Conservation (phyloP, 2,329 filamentous ascomycete genomes). For the Fusarium veterinarium region DNA sequence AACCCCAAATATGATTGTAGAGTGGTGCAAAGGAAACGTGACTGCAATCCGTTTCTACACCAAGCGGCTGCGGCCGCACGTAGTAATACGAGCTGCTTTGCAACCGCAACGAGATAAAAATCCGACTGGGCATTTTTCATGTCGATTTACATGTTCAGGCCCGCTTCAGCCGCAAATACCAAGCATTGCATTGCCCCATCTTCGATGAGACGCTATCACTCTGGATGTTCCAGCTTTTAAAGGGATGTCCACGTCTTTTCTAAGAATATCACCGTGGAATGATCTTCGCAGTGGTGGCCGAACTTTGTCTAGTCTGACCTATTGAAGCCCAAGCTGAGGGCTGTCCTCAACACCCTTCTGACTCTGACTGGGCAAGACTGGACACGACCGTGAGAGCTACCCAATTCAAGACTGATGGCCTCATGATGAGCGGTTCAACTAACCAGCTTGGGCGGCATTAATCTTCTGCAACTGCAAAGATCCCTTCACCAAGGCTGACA, state of each 20-base stretch:
- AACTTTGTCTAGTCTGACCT: constrained; percentile 30
- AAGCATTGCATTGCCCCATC: not conserved
- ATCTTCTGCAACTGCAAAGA: constrained; percentile 24
- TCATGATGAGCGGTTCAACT: not conserved
- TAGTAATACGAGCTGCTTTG: too few species aligned
- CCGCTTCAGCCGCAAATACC: not conserved
- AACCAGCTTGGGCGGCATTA: constrained; percentile 28
- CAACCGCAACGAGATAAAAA: not conserved
- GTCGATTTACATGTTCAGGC: not conserved
- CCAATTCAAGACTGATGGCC: constrained; percentile 15
- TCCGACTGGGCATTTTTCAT: not conserved
- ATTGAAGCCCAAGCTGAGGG: constrained; percentile 22
- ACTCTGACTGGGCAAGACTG: constrained; percentile 5
- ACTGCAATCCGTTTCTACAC: too few species aligned
- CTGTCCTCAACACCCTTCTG: not conserved
- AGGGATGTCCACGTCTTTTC: constrained; percentile 2
- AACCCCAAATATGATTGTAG: too few species aligned
- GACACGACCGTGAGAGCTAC: constrained; percentile 3
- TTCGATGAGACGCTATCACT: not conserved
- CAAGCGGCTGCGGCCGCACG: too few species aligned
- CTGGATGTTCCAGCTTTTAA: not conserved
- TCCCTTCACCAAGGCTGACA: constrained; percentile 31
- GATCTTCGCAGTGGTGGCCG: constrained; percentile 28
- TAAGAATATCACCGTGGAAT: constrained; percentile 23
- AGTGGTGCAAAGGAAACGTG: too few species aligned